Evolutionary conservation across 1,139 yeast genomes (phyloP), one percentile per base, ranked within the genome.

Genomic region (Geotrichum carabidarum): DNA sequence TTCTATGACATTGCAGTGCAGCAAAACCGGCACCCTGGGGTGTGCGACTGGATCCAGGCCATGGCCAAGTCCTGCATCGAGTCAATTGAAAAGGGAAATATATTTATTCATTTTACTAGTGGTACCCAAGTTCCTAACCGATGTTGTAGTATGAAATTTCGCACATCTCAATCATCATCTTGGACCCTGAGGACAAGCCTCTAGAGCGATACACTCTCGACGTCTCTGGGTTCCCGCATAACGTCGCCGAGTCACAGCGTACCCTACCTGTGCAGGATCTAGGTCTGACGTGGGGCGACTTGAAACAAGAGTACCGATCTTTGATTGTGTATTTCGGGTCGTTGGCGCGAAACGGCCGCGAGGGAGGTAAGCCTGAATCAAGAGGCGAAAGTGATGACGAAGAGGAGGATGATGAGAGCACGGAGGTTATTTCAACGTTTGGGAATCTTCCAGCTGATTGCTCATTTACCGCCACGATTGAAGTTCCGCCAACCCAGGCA

Each of bases 1-100:
- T 66, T 63, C 54, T 71, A 70, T 53, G 69, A 66, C 34, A 59
- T 64, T 9, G 72, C 72, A 0, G 68, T 70, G 31, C 64, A 64
- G 45, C 71, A 70, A 51, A 62, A 63, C 55, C 62, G 73, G 34
- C 76, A 74, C 48, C 75, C 75, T 0, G 68, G 64, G 7, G 71
- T 74, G 14, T 57, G 63, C 45, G 64, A 63, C 14, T 74, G 74
- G 72, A 63, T 70, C 17, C 69, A 70, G 42, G 60, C 61, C 41
- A 65, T 71, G 47, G 66, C 67, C 3, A 57, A 60, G n/a, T 55
- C 67, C 3, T 59, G 65, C 36, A 60, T 66, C 51, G 60, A 59
- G 8, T 59, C 62, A 17, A 51, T 72, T 27, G 56, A 59, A 8
- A 55, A 57, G 27, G 69, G 68, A 5, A 57, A 53, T 15, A n/a